phyloP scores from a whole-genome alignment of 495 filamentous ascomycete genomes.

The Hypomontagnella monticulosa region DNA sequence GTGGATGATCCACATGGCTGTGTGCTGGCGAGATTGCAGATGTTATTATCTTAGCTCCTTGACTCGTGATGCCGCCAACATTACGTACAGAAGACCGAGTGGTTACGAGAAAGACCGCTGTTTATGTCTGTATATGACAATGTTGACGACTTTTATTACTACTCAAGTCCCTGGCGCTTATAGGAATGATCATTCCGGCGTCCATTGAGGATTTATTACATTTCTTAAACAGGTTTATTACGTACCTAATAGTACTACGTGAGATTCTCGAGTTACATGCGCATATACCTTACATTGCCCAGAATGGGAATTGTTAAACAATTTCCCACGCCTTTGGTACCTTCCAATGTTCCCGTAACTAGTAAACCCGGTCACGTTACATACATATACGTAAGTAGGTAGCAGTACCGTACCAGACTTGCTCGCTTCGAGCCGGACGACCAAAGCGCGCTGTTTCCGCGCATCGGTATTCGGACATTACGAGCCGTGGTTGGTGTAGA shows the following conservation, averaged over 20 bases:
- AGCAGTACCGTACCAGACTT: background rate
- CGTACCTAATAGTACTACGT: slow-evolving; percentile 6
- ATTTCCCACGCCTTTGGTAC: slow-evolving; percentile 32
- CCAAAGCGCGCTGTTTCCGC: slow-evolving; percentile 28
- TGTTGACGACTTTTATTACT: background rate
- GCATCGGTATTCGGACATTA: slow-evolving; percentile 42
- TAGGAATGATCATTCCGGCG: slow-evolving; percentile 11
- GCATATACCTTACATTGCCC: background rate
- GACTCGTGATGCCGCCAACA: slow-evolving; percentile 26
- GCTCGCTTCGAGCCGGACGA: slow-evolving; percentile 8
- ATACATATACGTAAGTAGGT: slow-evolving; percentile 11
- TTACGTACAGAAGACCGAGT: slow-evolving; percentile 27
- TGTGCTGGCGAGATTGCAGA: slow-evolving; percentile 30
- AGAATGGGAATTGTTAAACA: slow-evolving; percentile 2
- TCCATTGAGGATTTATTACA: slow-evolving; percentile 15
- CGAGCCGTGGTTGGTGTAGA: slow-evolving; percentile 9
- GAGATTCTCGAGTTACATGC: slow-evolving; percentile 5
- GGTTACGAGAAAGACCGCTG: background rate
- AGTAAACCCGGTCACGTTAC: slow-evolving; percentile 22
- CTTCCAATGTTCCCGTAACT: slow-evolving; percentile 9
- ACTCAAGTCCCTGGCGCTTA: background rate
- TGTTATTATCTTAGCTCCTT: slow-evolving; percentile 15
- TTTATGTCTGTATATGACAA: background rate
- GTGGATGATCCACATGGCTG: slow-evolving; percentile 32
- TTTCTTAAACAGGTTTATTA: slow-evolving; percentile 4